Percentiles rank a stretch among this genome's conserved stretches.
Evolutionary conservation across 2,329 filamentous ascomycete genomes (phyloP).

Genomic region (Aureobasidium sp.): DNA sequence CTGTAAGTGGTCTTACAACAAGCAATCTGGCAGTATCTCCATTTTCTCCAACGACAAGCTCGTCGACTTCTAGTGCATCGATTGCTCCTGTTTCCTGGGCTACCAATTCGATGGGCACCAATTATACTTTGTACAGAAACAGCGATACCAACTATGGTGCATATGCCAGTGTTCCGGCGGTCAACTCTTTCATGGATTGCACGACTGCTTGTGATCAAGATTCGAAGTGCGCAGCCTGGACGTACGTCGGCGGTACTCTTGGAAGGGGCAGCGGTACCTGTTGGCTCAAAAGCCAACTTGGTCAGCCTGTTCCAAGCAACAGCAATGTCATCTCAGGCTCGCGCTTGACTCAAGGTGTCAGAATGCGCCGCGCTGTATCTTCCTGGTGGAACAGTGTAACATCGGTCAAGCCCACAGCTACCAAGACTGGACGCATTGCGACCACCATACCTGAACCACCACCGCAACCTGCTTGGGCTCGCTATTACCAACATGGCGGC

Average conservation of each 20-base stretch:
- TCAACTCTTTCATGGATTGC: constrained; percentile 16
- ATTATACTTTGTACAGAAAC: constrained; percentile 13
- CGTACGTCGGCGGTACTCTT: constrained; percentile 16
- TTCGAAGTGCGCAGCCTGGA: constrained; percentile 17
- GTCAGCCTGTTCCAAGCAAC: background rate
- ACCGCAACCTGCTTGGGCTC: background rate
- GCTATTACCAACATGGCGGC: background rate
- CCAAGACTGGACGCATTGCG: background rate
- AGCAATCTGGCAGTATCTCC: background rate
- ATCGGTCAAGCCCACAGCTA: background rate
- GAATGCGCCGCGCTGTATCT: constrained; percentile 2
- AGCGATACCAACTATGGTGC: constrained; percentile 15
- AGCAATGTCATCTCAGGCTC: constrained; percentile 9
- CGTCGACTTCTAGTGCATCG: constrained; percentile 7
- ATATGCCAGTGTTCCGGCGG: constrained; percentile 12
- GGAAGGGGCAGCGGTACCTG: constrained; percentile 15
- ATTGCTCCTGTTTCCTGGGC: background rate
- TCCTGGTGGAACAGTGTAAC: constrained; percentile 3
- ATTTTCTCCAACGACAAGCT: background rate
- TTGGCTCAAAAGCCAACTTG: constrained; percentile 17
- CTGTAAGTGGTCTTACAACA: background rate
- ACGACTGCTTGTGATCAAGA: constrained; percentile 16
- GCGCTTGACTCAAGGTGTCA: background rate
- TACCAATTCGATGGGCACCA: background rate
- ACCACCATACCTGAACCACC: background rate